Base-by-base conservation (phyloP, 2,329 filamentous ascomycete species). In the Pseudogymnoascus sp. region DNA sequence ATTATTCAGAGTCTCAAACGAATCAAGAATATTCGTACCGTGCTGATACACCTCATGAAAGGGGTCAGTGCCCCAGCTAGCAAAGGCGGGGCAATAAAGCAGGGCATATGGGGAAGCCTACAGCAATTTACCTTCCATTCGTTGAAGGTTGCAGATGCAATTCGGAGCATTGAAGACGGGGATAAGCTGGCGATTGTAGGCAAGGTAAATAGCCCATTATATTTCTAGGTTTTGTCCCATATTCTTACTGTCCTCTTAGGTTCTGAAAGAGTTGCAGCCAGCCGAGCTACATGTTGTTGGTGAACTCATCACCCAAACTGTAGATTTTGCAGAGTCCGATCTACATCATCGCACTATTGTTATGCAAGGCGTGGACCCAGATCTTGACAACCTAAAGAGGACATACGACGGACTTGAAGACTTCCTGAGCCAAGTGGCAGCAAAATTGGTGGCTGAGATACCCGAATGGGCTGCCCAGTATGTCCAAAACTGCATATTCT, bases 261-360 rank as follows among this genome's bases (percentile, higher is more conserved):
- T 90, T n/a, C 70, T 86, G 5, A 77, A 83, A 14, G 78, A 78
- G 8, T 82, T 92, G 37, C 80, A 89, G 60, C 78, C 80, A 21
- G 74, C 77, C 21, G 78, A 81, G 5, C 75, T 96, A 2, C 81
- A 85, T 31, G 78, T 81, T 42, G 78, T 96, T 37, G 91, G 91
- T 4, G 82, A 85, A 62, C 79, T 85, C 63, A 89, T 97, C 61
- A 83, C 84, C 44, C 83, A 87, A 62, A 88, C 86, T 12, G 83
- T 96, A 59, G 91, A 97, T 71, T 92, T 97, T 68, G 83, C 92
- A 33, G 82, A 85, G 64, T 93, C 91, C 12, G 84, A 85, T 63
- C 81, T 86, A 59, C 84, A 88, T 66, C 83, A 84, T 63, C 85
- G 89, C 23, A 90, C 88, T 1, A 85, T 91, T 2, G 86, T 99